Percentiles rank a stretch among this genome's conserved stretches.
phyloP scores from a whole-genome alignment of 495 filamentous ascomycete genomes.

The Umbilicaria muhlenbergii region DNA sequence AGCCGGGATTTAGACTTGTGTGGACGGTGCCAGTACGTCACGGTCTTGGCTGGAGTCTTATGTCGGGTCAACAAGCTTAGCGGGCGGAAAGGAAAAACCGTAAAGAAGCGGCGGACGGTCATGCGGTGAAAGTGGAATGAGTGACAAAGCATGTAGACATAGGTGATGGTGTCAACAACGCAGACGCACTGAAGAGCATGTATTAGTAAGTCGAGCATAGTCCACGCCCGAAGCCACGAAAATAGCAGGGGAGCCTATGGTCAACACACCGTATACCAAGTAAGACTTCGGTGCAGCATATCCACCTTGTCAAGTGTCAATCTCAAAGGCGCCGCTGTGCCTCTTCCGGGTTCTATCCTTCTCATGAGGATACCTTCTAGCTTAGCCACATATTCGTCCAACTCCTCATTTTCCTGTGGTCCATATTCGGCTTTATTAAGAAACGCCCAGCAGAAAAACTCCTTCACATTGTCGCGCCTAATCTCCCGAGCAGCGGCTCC shows the following conservation, averaged over 20 bases:
- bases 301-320: slow-evolving; percentile 49
- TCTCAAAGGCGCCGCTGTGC: slow-evolving; percentile 35
- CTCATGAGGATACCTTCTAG: slow-evolving; percentile 34
- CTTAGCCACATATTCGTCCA: slow-evolving; percentile 36
- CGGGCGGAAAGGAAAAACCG: slow-evolving; percentile 38
- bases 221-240: too few species aligned
- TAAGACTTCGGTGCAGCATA: slow-evolving; percentile 41
- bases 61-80: slow-evolving; percentile 24
- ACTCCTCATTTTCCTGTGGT: slow-evolving; percentile 33
- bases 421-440: slow-evolving; percentile 17
- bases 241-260: background rate
- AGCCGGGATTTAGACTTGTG: slow-evolving; percentile 36
- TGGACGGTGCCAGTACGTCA: slow-evolving; percentile 49
- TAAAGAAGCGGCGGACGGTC: slow-evolving; percentile 17
- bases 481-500: slow-evolving; percentile 42
- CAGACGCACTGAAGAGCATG: slow-evolving; percentile 15
- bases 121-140: slow-evolving; percentile 27
- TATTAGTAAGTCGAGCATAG: background rate
- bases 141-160: slow-evolving; percentile 20
- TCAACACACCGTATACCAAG: slow-evolving; percentile 42
- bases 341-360: slow-evolving; percentile 32
- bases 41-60: slow-evolving; percentile 27
- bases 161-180: slow-evolving; percentile 33
- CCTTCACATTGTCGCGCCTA: slow-evolving; percentile 45
- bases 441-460: slow-evolving; percentile 32